Evolutionary conservation across 208 protist species (phyloP), one percentile per base, ranked within the genome.

Genomic region (Leishmania turanica): DNA sequence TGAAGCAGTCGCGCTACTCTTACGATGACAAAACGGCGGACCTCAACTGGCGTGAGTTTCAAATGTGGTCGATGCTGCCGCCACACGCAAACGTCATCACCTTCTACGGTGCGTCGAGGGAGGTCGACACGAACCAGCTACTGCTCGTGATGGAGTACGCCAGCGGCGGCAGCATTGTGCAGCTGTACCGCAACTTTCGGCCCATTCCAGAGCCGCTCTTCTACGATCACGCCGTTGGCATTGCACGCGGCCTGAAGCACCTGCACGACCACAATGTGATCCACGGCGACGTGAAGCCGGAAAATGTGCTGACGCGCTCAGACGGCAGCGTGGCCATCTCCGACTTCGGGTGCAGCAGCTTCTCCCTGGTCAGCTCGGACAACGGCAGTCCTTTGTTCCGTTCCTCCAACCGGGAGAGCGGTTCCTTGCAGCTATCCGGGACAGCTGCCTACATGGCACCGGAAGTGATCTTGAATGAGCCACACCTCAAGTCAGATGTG

Each of bases 401-500:
- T 3, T 21, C 40, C n/a, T 9, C 51, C 21, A 65, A 73, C 79
- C 54, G 24, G 47, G 75, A 56, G 77, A 82, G 47, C 79, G 49
- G 42, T 9, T 84, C 65, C 37, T 73, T 66, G 58, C 72, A 65
- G 76, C 87, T 92, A 17, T 84, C 79, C 45, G 91, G 91, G 21
- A 94, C 91, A n/a, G 87, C 84, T n/a, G 86, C 85, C 37, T 94
- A 92, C 87, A 94, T 94, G 91, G 87, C 91, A 0, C 91, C 91
- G 3, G 91, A 94, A 84, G 89, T 94, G 62, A 92, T 91, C 47
- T 64, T 86, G 42, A 87, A 84, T 54, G 79, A 88, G 49, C 84
- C 89, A 49, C 77, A 87, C 77, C 78, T 87, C 75, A 90, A 90
- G 81, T 94, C 91, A 15, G 91, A 94, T 80, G 89, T 91, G 53